These are phyloP conservation scores for Ilyonectria mors-panacis DNA, from an alignment of 2,329 filamentous ascomycete genomes.

Conservation along the genomic window DNA sequence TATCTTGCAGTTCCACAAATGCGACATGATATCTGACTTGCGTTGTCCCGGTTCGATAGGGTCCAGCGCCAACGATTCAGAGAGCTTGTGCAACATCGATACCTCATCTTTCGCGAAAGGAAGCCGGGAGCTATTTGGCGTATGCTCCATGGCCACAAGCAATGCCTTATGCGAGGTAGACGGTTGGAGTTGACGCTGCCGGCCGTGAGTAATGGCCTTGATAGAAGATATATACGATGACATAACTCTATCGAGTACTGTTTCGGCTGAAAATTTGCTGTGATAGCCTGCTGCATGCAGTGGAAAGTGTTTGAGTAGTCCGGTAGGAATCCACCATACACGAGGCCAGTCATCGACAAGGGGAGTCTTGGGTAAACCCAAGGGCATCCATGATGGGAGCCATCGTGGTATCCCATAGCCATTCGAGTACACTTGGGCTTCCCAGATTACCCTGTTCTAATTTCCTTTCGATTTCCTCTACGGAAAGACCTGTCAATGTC, in stretches of 20 bases:
- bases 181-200: not conserved
- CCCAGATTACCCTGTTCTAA: not conserved
- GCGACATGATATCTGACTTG: not conserved
- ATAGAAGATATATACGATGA: not conserved
- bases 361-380: not conserved
- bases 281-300: not conserved
- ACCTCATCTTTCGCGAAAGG: not conserved
- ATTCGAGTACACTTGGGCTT: not conserved
- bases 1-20: not conserved
- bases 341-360: not conserved
- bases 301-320: not conserved
- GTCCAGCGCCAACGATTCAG: not conserved
- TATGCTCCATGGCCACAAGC: not conserved
- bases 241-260: not conserved
- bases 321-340: not conserved
- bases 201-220: not conserved
- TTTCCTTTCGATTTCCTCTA: not conserved
- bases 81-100: not conserved
- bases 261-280: not conserved
- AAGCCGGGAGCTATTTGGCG: not conserved
- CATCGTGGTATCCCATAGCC: not conserved
- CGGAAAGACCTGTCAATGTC: not conserved
- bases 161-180: no score
- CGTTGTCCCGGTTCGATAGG: not conserved
- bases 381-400: not conserved